Evolutionary conservation across 768 basidiomycete species (phyloP).

Genomic region (Termitomyces sp.): DNA sequence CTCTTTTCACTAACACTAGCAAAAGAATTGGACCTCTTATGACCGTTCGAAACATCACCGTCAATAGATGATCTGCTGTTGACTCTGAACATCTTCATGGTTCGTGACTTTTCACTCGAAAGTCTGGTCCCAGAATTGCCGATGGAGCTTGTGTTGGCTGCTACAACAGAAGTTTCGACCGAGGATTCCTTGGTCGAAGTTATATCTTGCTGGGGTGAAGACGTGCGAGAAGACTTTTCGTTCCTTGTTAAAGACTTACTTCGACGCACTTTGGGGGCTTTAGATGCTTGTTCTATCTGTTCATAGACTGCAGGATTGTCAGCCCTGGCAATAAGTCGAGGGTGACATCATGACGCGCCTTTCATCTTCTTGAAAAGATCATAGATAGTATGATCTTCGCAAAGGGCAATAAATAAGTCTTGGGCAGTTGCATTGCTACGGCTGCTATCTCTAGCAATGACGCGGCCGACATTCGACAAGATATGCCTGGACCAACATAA

Average conservation of each 20-base stretch:
- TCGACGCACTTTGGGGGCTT: conserved; percentile 48
- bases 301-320: conserved; percentile 53
- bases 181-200: conserved; percentile 31
- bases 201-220: conserved; percentile 39
- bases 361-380: conserved; percentile 81
- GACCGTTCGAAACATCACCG: conserved; percentile 35
- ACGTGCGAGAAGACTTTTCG: conserved; percentile 43
- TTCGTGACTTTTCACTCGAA: conserved; percentile 60
- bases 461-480: conserved; percentile 75
- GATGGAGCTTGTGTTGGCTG: conserved; percentile 16
- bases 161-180: conserved; percentile 28
- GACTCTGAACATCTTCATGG: conserved; percentile 50
- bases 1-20: conserved; percentile 45
- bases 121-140: conserved; percentile 34
- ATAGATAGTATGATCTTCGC: conserved; percentile 87
- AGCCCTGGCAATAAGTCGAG: not conserved
- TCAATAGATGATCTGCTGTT: conserved; percentile 34
- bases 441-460: conserved; percentile 82
- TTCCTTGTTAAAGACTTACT: conserved; percentile 64
- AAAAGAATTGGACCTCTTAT: conserved; percentile 50
- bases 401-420: conserved; percentile 83
- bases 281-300: conserved; percentile 68
- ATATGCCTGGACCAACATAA: conserved; percentile 53
- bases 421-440: conserved; percentile 67
- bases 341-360: conserved; percentile 40